Base-by-base conservation (phyloP, 768 basidiomycete genomes). In the Tylopilus cervinicoccineus region DNA sequence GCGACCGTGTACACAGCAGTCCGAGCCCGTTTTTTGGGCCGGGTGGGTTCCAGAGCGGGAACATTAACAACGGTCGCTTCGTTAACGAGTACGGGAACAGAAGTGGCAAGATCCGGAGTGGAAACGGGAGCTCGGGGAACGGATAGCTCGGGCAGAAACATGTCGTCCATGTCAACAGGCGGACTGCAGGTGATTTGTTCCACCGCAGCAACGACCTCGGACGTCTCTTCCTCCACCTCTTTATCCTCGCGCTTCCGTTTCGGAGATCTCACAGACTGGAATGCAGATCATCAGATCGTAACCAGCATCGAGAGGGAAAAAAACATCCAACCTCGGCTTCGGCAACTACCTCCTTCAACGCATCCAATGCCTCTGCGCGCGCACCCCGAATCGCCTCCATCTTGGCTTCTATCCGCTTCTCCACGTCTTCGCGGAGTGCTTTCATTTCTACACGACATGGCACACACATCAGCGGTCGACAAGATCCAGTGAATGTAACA, bases 231-330 rank as follows among this genome's bases (percentile, higher is more conserved):
- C 1, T 48, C 51, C 2, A 58, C 70, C 32, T 71, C 74, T 53
- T 71, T 72, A 36, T 75, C 74, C 33, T 49, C 55, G 41, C 83
- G 83, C 67, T 86, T 88, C 51, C 85, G 80, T 69, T 88, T 87
- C 66, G 75, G 68, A 43, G 76, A 74, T 51, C 64, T 65, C 52
- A 67, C 19, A 58, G 51, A 55, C 62, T 64, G 17, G 7, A 42
- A 47, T 52, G 47, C 8, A 48, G 24, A 48, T 53, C 69, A 62
- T 62, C 58, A 60, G 54, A 51, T 39, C 58, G 32, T 56, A 60
- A 57, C 10, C 42, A 37, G 19, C 38, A n/a, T 33, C 43, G 41
- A 50, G 45, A 48, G 49, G 60, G 31, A 38, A 52, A 48, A n/a
- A 22, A 12, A 27, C 5, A n/a, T 48, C 54, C 13, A 2, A 64